Evolutionary conservation across 2,329 filamentous ascomycete species (phyloP).

Genomic region (Monosporascus sp.): DNA sequence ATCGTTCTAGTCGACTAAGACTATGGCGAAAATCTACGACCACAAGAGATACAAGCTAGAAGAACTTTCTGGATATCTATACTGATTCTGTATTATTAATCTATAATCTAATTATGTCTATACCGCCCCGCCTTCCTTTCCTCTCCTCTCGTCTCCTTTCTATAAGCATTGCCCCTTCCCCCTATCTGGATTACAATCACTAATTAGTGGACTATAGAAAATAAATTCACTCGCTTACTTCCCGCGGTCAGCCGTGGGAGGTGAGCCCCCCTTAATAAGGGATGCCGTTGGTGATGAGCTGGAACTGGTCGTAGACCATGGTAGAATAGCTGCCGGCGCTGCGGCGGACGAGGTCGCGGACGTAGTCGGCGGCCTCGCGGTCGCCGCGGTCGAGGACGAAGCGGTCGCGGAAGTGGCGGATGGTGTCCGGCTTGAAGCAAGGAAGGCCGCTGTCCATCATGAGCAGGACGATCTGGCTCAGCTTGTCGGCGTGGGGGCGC

Average conservation of each 20-base stretch:
- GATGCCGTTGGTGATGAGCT: conserved; percentile 94
- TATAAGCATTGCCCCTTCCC: no score
- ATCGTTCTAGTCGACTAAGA: no score
- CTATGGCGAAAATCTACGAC: no score
- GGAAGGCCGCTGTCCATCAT: conserved; percentile 97
- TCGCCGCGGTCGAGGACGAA: conserved; percentile 92
- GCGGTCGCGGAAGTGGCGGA: conserved; percentile 85
- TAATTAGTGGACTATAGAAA: no score
- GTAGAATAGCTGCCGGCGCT: conserved; percentile 90
- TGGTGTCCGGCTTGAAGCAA: conserved; percentile 95
- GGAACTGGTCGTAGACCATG: conserved; percentile 95
- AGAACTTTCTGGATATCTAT: no score
- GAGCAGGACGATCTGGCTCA: conserved; percentile 82
- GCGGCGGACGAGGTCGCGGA: conserved; percentile 83
- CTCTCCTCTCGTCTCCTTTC: no score
- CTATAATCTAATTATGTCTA: no score
- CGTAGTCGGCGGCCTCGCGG: conserved; percentile 89
- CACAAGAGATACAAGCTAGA: no score
- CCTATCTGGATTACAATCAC: no score
- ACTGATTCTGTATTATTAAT: no score
- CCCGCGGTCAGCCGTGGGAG: background rate
- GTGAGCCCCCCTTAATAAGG: conserved; percentile 61
- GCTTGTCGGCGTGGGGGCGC: conserved; percentile 80
- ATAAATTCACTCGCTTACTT: no score
- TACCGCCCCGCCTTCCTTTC: no score